These are phyloP conservation scores for Neobulgaria alba DNA, from an alignment of 2,329 filamentous ascomycete genomes.

Conservation along the genomic window DNA sequence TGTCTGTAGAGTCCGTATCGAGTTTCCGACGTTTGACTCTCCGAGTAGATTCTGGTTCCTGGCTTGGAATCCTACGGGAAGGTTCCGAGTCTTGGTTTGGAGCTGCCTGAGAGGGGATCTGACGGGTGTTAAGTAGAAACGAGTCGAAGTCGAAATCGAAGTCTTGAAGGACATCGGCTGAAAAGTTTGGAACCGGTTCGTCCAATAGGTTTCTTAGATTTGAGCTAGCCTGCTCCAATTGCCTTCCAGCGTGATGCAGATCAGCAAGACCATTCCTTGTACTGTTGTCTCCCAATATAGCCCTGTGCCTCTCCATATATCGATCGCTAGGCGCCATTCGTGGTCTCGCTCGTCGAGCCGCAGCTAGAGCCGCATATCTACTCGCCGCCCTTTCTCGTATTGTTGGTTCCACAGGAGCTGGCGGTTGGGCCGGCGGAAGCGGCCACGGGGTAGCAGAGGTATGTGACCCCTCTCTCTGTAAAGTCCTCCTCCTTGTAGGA, in stretches of 20 bases:
- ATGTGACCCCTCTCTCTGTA: slow-evolving; percentile 5
- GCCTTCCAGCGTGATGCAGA: slow-evolving; percentile 21
- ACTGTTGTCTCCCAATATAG: slow-evolving; percentile 10
- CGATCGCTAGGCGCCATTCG: slow-evolving; percentile 23
- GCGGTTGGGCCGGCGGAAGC: not conserved
- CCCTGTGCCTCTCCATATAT: slow-evolving; percentile 24
- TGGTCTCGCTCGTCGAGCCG: slow-evolving; percentile 8
- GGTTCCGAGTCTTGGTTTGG: too few species aligned
- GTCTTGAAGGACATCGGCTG: slow-evolving; percentile 15
- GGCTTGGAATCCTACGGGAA: too few species aligned
- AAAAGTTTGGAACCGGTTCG: slow-evolving; percentile 18
- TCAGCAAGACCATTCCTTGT: slow-evolving; percentile 15
- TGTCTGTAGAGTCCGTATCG: slow-evolving; percentile 44
- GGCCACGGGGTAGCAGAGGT: slow-evolving; percentile 6
- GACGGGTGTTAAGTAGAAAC: not conserved
- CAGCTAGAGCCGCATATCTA: not conserved
- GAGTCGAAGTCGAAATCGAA: slow-evolving; percentile 30
- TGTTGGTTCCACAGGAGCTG: not conserved
- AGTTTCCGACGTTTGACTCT: slow-evolving; percentile 62
- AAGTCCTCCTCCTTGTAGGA: slow-evolving; percentile 6
- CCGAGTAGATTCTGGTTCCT: too few species aligned
- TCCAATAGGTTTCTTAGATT: slow-evolving; percentile 22
- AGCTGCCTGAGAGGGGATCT: too few species aligned
- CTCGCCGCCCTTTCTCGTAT: not conserved
- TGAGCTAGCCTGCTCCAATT: slow-evolving; percentile 22